These are phyloP conservation scores for Colletotrichum cereale DNA, from an alignment of 2,329 filamentous ascomycete species.

Conservation along the genomic window DNA sequence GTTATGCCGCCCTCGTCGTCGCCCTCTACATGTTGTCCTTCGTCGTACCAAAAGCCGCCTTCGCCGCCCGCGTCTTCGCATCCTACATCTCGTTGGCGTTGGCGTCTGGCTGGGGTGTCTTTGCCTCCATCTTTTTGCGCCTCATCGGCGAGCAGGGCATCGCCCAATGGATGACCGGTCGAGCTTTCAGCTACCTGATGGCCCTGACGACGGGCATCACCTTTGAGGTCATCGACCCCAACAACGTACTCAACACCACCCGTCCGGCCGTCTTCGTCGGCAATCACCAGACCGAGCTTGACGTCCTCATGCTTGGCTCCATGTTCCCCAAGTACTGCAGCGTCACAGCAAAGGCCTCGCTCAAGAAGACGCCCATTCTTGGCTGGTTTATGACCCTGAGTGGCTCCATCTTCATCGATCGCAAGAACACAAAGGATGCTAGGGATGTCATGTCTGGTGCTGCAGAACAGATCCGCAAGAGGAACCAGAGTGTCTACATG, in stretches of 20 bases:
- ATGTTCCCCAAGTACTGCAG: conserved; percentile 93
- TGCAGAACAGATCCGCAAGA: conserved; percentile 79
- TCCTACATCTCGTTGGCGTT: conserved; percentile 73
- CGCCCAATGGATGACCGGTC: conserved; percentile 86
- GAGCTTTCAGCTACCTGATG: conserved; percentile 86
- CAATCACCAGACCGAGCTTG: conserved; percentile 97
- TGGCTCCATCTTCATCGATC: conserved; percentile 95
- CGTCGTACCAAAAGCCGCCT: conserved; percentile 70
- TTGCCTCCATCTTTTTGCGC: conserved; percentile 79
- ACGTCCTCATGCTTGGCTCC: conserved; percentile 89
- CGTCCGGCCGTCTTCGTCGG: conserved; percentile 92
- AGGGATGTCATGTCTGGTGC: conserved; percentile 88
- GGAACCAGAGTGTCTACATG: conserved; percentile 84
- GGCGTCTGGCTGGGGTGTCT: conserved; percentile 78
- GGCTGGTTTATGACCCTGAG: conserved; percentile 95
- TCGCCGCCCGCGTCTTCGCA: conserved; percentile 76
- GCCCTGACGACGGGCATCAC: conserved; percentile 78
- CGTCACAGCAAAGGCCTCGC: conserved; percentile 89
- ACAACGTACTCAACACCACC: conserved; percentile 70
- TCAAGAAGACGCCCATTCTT: conserved; percentile 78
- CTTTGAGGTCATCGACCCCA: conserved; percentile 79
- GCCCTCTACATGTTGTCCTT: conserved; percentile 73
- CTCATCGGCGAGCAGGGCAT: conserved; percentile 79
- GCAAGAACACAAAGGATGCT: conserved; percentile 84
- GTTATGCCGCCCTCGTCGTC: conserved; percentile 64